Evolutionary conservation across 257 asterid species (phyloP), one percentile per base, ranked within the genome.

Genomic region (Scutellaria barbata): DNA sequence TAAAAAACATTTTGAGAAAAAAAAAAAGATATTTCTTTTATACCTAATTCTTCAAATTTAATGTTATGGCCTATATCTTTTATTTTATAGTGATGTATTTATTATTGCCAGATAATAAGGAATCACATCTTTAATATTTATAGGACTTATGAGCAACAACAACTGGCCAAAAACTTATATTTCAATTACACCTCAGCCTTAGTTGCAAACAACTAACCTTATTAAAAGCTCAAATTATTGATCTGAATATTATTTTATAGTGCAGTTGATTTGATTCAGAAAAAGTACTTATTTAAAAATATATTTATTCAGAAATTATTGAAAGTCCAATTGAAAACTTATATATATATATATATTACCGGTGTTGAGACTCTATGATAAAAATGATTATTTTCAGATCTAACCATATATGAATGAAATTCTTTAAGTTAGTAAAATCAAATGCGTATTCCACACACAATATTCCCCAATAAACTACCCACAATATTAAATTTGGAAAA

Each of bases 151-250:
- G 16, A 13, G 11, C n/a, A 64, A 54, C 35, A 10, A 7, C 63
- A 51, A 42, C 45, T 30, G 7, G 58, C 45, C 57, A 45, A 1
- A 33, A 11, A 37, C 37, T 61, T 30, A 71, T 11, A 71, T 18
- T 22, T 63, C 71, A 73, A 73, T 53, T 14, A 73, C 30, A 40
- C 10, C 4, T 53, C 41, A 1, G 22, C 47, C 41, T 25, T 42
- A 41, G 66, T 66, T 73, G 72, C 72, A 63, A 16, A 73, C 72
- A 73, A 33, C 77, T 64, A 37, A 50, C 60, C 25, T 54, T 53
- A 30, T 63, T 53, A 41, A 54, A 61, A n/a, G 60, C 66, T n/a
- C 41, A 42, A 56, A 56, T 42, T 22, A 43, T 56, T 41, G 35
- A 57, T 43, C 33, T 11, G 48, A 4, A 20, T 25, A 14, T 30